Evolutionary conservation across 768 basidiomycete species (phyloP), one percentile per base, ranked within the genome.

Genomic region (Hericium erinaceus): DNA sequence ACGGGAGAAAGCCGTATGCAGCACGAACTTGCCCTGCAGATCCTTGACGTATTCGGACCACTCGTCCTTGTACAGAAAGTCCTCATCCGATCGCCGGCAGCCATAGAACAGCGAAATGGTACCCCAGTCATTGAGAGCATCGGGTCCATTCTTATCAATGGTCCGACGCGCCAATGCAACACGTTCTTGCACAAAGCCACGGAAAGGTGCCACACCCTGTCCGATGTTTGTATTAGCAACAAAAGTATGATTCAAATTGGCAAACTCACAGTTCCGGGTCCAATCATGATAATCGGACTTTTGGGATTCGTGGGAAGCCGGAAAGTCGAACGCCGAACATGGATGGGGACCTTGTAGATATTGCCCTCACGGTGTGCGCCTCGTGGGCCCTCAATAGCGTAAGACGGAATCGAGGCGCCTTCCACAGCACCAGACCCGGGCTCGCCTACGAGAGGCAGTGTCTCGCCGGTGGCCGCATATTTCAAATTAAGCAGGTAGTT

Each of bases 201-300:
- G 90, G 91, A 99, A 99, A 9, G 97, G 97, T 49, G 97, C 97
- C 57, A 99, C 94, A 76, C 97, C 97, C 93, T 95, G 58, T 13
- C 58, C 20, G 41, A 33, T 33, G 44, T 49, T 48, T 52, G 24
- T 41, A 37, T 63, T 38, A 61, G 56, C 61, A 41, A 9, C 2
- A 12, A 7, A 28, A 24, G 15, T n/a, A 26, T 16, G 24, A 60
- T 46, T 22, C 54, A 18, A 58, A 11, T 46, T n/a, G 57, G 24
- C 22, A 40, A 40, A 81, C 91, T 75, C 69, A 95, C 94, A 57
- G 95, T 99, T 55, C 97, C 97, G 60, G 97, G 97, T 44, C 97
- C 97, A 69, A 99, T 83, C 97, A 99, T 98, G 72, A 99, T 92
- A 53, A 99, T 88, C 2, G 97, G 97, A 59, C 90, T 95, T 79